Evolutionary conservation across 495 filamentous ascomycete species (phyloP).

Genomic region (Hypoxylon fragiforme): DNA sequence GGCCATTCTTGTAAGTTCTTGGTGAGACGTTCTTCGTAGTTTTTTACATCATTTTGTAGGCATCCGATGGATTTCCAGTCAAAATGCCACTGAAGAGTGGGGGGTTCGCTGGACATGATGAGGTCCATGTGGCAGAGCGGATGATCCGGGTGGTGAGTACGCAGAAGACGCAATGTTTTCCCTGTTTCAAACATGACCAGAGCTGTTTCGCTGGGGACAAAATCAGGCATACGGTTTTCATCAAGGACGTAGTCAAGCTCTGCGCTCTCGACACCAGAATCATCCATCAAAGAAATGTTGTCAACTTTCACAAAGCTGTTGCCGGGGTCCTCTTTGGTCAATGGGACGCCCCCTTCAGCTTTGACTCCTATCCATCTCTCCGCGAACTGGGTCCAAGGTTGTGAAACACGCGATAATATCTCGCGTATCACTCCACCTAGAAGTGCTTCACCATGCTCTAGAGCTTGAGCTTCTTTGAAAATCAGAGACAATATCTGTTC

Average conservation of each 20-base stretch:
- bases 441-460: slow-evolving; percentile 64
- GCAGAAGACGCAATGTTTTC: slow-evolving; percentile 72
- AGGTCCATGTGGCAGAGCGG: slow-evolving; percentile 62
- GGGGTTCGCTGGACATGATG: slow-evolving; percentile 51
- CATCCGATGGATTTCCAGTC: slow-evolving; percentile 73
- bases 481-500: slow-evolving; percentile 70
- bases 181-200: slow-evolving; percentile 75
- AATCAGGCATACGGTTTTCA: slow-evolving; percentile 64
- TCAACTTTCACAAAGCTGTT: slow-evolving; percentile 65
- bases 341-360: slow-evolving; percentile 53
- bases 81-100: slow-evolving; percentile 70
- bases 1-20: slow-evolving; percentile 40
- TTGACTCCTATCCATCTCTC: slow-evolving; percentile 79
- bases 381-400: slow-evolving; percentile 72
- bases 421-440: slow-evolving; percentile 66
- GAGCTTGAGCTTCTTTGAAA: slow-evolving; percentile 63
- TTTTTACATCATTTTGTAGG: slow-evolving; percentile 61
- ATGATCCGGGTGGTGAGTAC: slow-evolving; percentile 74
- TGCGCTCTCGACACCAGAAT: slow-evolving; percentile 54
- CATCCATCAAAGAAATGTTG: slow-evolving; percentile 58
- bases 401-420: slow-evolving; percentile 64
- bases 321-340: slow-evolving; percentile 49
- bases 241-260: slow-evolving; percentile 63
- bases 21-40: slow-evolving; percentile 62
- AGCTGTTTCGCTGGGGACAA: slow-evolving; percentile 66